phyloP scores from a whole-genome alignment of 371 early-diverging fungal genomes.

The Syncephalastrum contaminatum region DNA sequence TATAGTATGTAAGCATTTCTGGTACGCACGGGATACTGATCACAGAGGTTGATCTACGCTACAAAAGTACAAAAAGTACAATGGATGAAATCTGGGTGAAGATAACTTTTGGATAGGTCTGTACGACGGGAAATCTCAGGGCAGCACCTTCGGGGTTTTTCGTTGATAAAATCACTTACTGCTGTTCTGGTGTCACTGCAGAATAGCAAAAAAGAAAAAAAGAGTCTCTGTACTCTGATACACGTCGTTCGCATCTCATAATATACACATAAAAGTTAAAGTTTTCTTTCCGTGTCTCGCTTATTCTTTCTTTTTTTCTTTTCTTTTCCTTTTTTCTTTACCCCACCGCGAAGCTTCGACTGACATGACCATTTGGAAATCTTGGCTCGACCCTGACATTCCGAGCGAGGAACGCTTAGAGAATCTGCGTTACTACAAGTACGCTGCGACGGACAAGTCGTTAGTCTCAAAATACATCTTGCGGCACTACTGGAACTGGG shows the following conservation, averaged over 20 bases:
- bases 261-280: background rate
- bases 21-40: no score
- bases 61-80: no score
- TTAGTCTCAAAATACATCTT: conserved; percentile 81
- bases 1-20: no score
- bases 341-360: background rate
- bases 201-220: conserved; percentile 57
- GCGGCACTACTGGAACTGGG: conserved; percentile 88
- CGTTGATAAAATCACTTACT: no score
- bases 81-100: no score
- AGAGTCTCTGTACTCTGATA: conserved; percentile 44
- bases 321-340: conserved; percentile 1
- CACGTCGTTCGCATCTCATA: background rate
- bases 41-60: no score
- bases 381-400: conserved; percentile 16
- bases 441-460: conserved; percentile 85
- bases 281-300: background rate
- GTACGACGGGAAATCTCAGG: no score
- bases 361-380: conserved; percentile 13
- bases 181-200: no score
- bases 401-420: conserved; percentile 62
- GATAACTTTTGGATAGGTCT: no score
- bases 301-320: conserved; percentile 5
- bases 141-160: no score
- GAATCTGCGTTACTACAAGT: conserved; percentile 81